phyloP scores from a whole-genome alignment of 108 stramenopile genomes.

The Cyclotella atomus region DNA sequence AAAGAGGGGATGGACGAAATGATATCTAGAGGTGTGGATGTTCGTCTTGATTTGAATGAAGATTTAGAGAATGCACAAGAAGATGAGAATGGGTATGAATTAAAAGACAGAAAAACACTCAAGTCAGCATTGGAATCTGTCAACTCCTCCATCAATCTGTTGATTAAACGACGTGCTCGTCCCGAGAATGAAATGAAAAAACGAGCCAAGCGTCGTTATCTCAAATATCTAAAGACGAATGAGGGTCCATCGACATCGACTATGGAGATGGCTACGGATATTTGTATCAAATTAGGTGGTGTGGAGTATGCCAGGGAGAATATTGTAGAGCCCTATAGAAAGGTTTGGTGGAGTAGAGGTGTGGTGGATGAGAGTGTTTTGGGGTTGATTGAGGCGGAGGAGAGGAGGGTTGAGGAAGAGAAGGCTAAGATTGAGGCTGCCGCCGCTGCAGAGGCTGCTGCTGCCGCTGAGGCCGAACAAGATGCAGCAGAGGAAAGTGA shows the following conservation, averaged over 20 bases:
- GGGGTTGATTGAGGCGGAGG: constrained; percentile 16
- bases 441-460: not conserved
- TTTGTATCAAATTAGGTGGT: constrained; percentile 29
- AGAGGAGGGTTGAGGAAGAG: constrained; percentile 15
- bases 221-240: constrained; percentile 31
- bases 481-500: not conserved
- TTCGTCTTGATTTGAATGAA: constrained; percentile 16
- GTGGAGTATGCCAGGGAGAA: constrained; percentile 12
- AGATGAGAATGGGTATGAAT: not conserved
- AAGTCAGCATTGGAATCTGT: constrained; percentile 13
- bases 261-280: constrained; percentile 39
- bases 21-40: constrained; percentile 19
- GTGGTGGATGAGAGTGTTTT: constrained; percentile 25
- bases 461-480: not conserved
- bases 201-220: constrained; percentile 38
- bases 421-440: constrained; percentile 4
- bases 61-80: not conserved
- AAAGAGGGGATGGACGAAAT: constrained; percentile 33
- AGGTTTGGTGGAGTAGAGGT: constrained; percentile 43
- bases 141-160: constrained; percentile 21
- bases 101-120: constrained; percentile 11
- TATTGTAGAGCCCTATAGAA: constrained; percentile 31
- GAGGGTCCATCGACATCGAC: constrained; percentile 41
- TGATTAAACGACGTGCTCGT: constrained; percentile 39
- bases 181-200: constrained; percentile 56